Conservation (phyloP, 1,139 yeast genomes). For the Maudiozyma humilis region DNA sequence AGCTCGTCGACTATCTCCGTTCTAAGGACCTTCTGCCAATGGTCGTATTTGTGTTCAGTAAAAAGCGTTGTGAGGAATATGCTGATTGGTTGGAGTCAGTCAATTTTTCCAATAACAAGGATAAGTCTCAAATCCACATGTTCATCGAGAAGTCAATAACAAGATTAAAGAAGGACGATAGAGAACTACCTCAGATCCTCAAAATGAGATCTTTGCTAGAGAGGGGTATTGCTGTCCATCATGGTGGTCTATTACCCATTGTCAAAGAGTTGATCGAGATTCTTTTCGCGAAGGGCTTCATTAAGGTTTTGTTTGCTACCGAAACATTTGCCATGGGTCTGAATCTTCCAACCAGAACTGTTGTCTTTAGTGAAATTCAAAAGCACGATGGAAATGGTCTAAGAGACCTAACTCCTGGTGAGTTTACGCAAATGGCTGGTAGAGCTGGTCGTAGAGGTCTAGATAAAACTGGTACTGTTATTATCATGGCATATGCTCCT, state of each 20-base stretch:
- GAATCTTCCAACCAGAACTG: constrained; percentile 94
- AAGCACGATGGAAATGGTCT: constrained; percentile 85
- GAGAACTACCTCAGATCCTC: constrained; percentile 84
- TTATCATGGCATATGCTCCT: constrained; percentile 80
- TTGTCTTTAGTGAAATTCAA: constrained; percentile 73
- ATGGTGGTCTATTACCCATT: constrained; percentile 91
- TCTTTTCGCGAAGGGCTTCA: constrained; percentile 73
- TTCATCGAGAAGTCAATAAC: constrained; percentile 84
- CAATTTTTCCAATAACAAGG: constrained; percentile 75
- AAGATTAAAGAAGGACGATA: constrained; percentile 81
- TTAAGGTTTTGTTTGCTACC: constrained; percentile 89
- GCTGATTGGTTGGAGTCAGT: constrained; percentile 69
- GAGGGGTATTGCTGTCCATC: constrained; percentile 94
- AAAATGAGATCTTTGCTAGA: constrained; percentile 74
- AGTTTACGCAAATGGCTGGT: constrained; percentile 98
- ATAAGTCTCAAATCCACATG: constrained; percentile 86
- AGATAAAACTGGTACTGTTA: constrained; percentile 92
- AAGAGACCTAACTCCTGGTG: constrained; percentile 84
- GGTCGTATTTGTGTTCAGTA: constrained; percentile 87
- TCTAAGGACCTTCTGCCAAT: constrained; percentile 71
- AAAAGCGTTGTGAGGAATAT: constrained; percentile 86
- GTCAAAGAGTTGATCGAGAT: constrained; percentile 94
- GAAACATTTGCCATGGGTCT: constrained; percentile 98
- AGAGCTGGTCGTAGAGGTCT: constrained; percentile 97
- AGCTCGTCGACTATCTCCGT: constrained; percentile 64